Evolutionary conservation across 352 stramenopile species (phyloP), one percentile per base, ranked within the genome.

Genomic region (Phytophthora nicotianae): DNA sequence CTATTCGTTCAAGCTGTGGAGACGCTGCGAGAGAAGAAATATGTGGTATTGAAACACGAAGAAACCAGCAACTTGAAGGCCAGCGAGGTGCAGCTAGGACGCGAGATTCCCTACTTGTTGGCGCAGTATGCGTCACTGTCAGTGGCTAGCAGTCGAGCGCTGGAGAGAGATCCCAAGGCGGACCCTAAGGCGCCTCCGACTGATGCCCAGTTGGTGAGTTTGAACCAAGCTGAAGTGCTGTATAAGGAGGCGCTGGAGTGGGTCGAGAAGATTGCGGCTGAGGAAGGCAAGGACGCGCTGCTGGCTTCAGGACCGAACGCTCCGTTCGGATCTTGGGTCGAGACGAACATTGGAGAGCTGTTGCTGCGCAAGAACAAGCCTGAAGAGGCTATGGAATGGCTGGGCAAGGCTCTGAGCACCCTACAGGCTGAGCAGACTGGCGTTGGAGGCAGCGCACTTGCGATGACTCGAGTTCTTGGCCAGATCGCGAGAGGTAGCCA

Each of bases 401-500:
- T 92, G 4, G 83, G 81, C 26, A 88, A 88, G 40, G 83, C 81
- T 20, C 67, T 92, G 42, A 69, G 75, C 41, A 89, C 74, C 26
- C 68, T 90, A 54, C 77, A 90, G 61, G 57, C 59, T 23, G 65
- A 83, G 29, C 81, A 79, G 49, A 78, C 64, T 46, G 54, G 70
- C 27, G 72, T 78, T 53, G 74, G 76, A 50, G 62, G 73, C 32
- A 83, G 79, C 16, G 71, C 78, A 33, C 65, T 92, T 23, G 81
- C 74, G 21, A 79, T 92, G 29, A 81, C 72, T 7, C 83, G 83
- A 26, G 79, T 90, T 32, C 66, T 92, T 57, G 66, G 79, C 46
- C 75, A 86, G 48, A 88, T 92, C 51, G 83, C 83, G 0, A 71
- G 72, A n/a, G 83, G 77, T 16, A 89, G 80, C 58, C 83, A 92